Evolutionary conservation across 768 basidiomycete species (phyloP), one percentile per base, ranked within the genome.

Genomic region (Sporobolomyces pararoseus): DNA sequence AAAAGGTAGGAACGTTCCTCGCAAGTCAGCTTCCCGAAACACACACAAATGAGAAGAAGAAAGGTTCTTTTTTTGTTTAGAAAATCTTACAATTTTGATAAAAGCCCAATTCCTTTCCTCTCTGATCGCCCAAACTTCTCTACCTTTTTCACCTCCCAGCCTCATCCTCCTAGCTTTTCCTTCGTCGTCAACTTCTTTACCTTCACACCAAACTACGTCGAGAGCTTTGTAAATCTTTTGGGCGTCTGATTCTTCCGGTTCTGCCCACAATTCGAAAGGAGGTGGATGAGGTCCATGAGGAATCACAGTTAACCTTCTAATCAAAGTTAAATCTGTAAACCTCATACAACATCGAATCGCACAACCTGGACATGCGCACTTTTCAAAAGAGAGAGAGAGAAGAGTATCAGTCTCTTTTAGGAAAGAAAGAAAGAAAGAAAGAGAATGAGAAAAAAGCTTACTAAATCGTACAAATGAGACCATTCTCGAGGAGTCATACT

Each of bases 401-500:
- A 32, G 25, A 25, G 32, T 27, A 25, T 44, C 17, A 19, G 21
- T 50, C 25, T n/a, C 17, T n/a, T n/a, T n/a, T n/a, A n/a, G n/a
- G n/a, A n/a, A n/a, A n/a, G n/a, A n/a, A n/a, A n/a, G n/a, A n/a
- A n/a, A n/a, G 29, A 32, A 21, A 59, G 17, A 58, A 39, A 37
- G 57, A 19, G 27, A 31, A 58, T 0, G 44, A 49, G 23, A 34
- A 19, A 13, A 39, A 23, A 4, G 59, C 68, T 63, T 52, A 71
- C 69, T 27, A 74, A 50, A 44, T 74, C 73, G 54, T 74, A 74
- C 46, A 74, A n/a, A 46, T 74, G 73, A 27, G 32, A 46, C 73
- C 73, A 74, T 59, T 71, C 69, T 29, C 59, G 34, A 39, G 62
- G 61, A 23, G 62, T 66, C 66, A 71, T 68, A 17, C 49, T 51